Evolutionary conservation across 1,139 yeast species (phyloP).

Genomic region (Hyphopichia khmerensis): DNA sequence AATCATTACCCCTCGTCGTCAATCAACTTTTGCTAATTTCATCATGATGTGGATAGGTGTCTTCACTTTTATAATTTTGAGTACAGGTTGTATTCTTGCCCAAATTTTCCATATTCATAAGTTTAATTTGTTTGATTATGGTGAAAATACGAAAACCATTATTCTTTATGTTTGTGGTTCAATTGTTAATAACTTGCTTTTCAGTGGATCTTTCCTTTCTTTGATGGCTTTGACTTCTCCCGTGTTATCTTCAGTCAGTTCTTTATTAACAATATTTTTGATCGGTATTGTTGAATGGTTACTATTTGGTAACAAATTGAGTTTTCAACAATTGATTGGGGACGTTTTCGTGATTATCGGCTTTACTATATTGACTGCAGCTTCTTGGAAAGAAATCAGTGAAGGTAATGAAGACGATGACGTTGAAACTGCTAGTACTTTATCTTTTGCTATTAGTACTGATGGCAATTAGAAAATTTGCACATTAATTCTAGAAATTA

Average conservation of each 20-base stretch:
- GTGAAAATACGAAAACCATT: slow-evolving; percentile 32
- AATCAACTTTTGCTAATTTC: slow-evolving; percentile 48
- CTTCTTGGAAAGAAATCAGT: slow-evolving; percentile 72
- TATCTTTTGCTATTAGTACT: slow-evolving; percentile 43
- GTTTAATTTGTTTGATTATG: slow-evolving; percentile 54
- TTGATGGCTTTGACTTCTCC: slow-evolving; percentile 86
- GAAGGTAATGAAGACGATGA: slow-evolving; percentile 64
- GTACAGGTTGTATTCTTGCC: slow-evolving; percentile 48
- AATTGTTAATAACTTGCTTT: slow-evolving; percentile 60
- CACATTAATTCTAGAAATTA: too few species aligned
- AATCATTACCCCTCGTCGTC: slow-evolving; percentile 47
- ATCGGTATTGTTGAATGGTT: slow-evolving; percentile 81
- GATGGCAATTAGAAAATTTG: slow-evolving; percentile 12
- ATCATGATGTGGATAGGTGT: slow-evolving; percentile 58
- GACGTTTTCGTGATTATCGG: slow-evolving; percentile 63
- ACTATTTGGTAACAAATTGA: slow-evolving; percentile 57
- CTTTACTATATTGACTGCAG: slow-evolving; percentile 64
- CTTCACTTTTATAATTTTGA: slow-evolving; percentile 51
- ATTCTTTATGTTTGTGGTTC: slow-evolving; percentile 52
- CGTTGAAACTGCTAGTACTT: slow-evolving; percentile 43
- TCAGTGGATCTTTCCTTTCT: slow-evolving; percentile 72
- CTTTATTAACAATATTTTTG: slow-evolving; percentile 72
- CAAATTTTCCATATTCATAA: slow-evolving; percentile 58
- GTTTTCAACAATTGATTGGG: slow-evolving; percentile 52
- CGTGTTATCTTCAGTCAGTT: slow-evolving; percentile 79